Evolutionary conservation across 2,329 filamentous ascomycete genomes (phyloP).

Genomic region (Ceratocystis harringtonii): DNA sequence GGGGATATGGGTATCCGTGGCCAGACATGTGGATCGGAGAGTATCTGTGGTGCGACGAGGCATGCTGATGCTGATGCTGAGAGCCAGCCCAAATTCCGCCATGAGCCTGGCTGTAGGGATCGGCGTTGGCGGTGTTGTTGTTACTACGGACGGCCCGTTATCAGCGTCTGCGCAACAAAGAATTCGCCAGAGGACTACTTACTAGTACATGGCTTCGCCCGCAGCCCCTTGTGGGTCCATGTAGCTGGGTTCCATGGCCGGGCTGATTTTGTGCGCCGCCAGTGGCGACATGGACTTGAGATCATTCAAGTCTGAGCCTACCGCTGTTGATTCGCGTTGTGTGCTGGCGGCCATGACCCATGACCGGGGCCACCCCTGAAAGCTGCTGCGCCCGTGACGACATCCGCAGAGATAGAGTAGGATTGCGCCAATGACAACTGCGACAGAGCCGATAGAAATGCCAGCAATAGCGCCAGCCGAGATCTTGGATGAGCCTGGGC

Average conservation of each 20-base stretch:
- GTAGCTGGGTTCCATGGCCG: background rate
- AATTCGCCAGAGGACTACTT: background rate
- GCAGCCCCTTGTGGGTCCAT: background rate
- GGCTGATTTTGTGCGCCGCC: background rate
- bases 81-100: background rate
- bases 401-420: slow-evolving; percentile 36
- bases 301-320: background rate
- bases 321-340: background rate
- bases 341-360: background rate
- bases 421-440: slow-evolving; percentile 29
- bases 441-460: slow-evolving; percentile 38
- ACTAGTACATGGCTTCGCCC: background rate
- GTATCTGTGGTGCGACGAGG: background rate
- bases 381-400: slow-evolving; percentile 18
- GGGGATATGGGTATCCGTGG: background rate
- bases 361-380: slow-evolving; percentile 20
- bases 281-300: slow-evolving; percentile 1
- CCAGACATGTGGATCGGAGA: background rate
- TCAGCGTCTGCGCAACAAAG: background rate
- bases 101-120: background rate
- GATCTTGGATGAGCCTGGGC: slow-evolving; percentile 16
- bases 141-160: too few relatives aligned
- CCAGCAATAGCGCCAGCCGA: slow-evolving; percentile 41
- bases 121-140: background rate
- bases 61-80: background rate